Evolutionary conservation across 1,284 basidiomycete genomes (phyloP), one percentile per base, ranked within the genome.

Genomic region (Malassezia psittaci): DNA sequence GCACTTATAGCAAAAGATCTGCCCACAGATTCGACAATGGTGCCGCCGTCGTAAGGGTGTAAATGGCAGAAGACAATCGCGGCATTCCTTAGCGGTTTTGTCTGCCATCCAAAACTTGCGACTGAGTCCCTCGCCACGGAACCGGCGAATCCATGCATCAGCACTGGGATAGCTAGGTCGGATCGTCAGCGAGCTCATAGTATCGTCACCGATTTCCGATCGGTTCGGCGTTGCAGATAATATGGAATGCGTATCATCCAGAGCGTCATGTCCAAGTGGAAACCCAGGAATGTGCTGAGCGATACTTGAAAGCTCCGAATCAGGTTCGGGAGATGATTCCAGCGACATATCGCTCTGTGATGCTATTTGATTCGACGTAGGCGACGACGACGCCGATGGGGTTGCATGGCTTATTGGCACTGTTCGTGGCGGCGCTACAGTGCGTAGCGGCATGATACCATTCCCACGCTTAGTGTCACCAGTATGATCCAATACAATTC

Each of bases 61-160:
- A 49, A 73, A 72, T 29, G 65, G 60, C 40, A 62, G 59, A n/a
- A 68, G 60, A 40, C 71, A 72, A 43, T 70, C 66, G 46, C 69
- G 62, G 43, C 72, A 73, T 50, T 96, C 93, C 71, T 87, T 94
- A 67, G 87, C 89, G 54, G 87, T 86, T 68, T 91, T 88, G 71
- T 98, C 94, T 18, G 72, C 68, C 72, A 74, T 72, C 72, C 72
- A 74, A 54, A 66, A 73, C 47, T 64, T 65, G 38, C 64, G 63
- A 24, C 64, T 67, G 44, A 72, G 60, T 3, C 67, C 66, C 43
- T 72, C 69, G 52, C 69, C 66, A 29, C 63, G 57, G 53, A 71
- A 64, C 19, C 66, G 61, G 2, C 65, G 63, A 15, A 64, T 62
- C 56, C 67, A 64, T 35, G 63, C 64, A 40, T 69, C 69, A 4